Evolutionary conservation across 805 yeast genomes (phyloP).

Genomic region (Brettanomyces sp.): DNA sequence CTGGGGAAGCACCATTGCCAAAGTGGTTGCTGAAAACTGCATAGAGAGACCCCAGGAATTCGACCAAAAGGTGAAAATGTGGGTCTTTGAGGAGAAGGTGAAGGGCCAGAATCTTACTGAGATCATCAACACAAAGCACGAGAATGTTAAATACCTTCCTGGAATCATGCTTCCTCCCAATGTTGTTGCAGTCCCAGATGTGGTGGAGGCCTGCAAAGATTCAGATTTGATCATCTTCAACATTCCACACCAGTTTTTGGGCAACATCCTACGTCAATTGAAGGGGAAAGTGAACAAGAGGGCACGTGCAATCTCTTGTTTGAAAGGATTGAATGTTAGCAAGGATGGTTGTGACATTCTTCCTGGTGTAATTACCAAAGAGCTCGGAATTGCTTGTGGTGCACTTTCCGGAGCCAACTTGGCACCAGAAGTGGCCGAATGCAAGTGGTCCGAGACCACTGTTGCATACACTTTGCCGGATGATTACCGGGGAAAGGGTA

Average conservation of each 20-base stretch:
- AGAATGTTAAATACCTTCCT: conserved; percentile 93
- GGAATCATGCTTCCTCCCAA: conserved; percentile 78
- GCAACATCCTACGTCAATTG: conserved; percentile 64
- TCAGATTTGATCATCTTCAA: conserved; percentile 89
- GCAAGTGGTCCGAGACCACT: conserved; percentile 96
- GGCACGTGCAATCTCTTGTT: conserved; percentile 86
- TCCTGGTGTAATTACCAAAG: conserved; percentile 68
- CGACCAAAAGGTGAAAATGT: conserved; percentile 74
- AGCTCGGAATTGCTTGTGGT: conserved; percentile 85
- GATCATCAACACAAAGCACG: conserved; percentile 82
- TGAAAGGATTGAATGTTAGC: conserved; percentile 89
- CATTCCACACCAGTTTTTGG: conserved; percentile 94
- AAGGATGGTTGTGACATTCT: conserved; percentile 78
- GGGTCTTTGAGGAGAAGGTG: conserved; percentile 87
- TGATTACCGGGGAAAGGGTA: conserved; percentile 58
- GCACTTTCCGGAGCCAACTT: conserved; percentile 95
- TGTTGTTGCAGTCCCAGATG: conserved; percentile 78
- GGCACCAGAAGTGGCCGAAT: conserved; percentile 93
- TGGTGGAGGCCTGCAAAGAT: conserved; percentile 63
- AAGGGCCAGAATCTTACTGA: conserved; percentile 78
- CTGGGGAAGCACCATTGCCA: conserved; percentile 98
- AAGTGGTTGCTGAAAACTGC: conserved; percentile 86
- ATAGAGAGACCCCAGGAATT: conserved; percentile 64
- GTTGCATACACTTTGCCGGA: conserved; percentile 77
- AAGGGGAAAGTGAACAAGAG: conserved; percentile 62